Evolutionary conservation across 2,329 filamentous ascomycete genomes (phyloP), one percentile per base, ranked within the genome.

Genomic region (Emericellopsis cladophorae): DNA sequence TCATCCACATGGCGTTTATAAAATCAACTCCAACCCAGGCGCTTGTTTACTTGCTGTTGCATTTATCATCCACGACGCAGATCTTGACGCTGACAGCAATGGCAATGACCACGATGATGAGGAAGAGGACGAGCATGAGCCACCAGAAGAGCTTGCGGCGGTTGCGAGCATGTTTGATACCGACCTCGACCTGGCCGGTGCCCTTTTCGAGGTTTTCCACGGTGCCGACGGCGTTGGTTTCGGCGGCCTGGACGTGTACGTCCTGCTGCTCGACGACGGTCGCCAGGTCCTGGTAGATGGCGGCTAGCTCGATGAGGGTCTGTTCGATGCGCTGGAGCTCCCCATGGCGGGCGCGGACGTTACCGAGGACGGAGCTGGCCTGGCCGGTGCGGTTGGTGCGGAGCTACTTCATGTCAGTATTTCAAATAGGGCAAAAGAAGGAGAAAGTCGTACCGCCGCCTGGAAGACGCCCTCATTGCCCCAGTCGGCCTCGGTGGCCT

Each of bases 91-190:
- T 29, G 26, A 80, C 68, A 41, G 67, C 73, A 31, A 76, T 55
- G 7, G 62, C 68, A 43, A 78, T 62, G 46, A 65, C 68, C 40
- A 79, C 56, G 51, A 76, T 59, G 56, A 79, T 75, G 55, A 80
- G 64, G 18, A 76, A 49, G 38, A 67, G 64, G 44, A 88, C 66
- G 45, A 77, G 61, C 45, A 85, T 65, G 55, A 80, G 84, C 73
- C 76, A 87, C 84, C 85, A 89, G 69, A 90, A 90, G 62, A 86
- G 74, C 67, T 78, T 84, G 52, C 83, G 74, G 50, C 74, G 72
- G 50, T 76, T 71, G 49, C 74, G 69, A 39, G 83, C 84, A 51
- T 74, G 72, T 47, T 74, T 68, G 49, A 81, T 84, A 44, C 79
- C 84, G 54, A 76, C 69, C 49, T 73, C 70, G 45, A 90, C 74